A percentile compares a stretch with the other conserved stretches of the same genome.
Conservation (phyloP, 192 early-diverging fungal species). For the Endogone sp. region DNA sequence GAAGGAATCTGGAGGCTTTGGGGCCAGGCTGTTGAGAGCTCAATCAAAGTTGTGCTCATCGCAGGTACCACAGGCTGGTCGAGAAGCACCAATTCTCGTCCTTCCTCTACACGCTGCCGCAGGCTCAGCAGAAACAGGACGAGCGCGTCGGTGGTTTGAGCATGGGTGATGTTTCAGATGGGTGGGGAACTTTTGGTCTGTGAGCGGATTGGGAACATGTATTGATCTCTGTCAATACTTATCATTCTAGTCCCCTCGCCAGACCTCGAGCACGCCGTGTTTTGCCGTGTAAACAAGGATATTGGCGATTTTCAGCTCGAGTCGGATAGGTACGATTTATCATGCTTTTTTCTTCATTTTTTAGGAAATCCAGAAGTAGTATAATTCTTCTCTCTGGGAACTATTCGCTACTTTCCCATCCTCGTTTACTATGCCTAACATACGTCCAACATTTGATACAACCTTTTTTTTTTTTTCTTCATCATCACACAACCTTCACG, state of each 20-base stretch:
- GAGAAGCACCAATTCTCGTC: conserved; percentile 42
- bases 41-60: neutral
- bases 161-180: conserved; percentile 28
- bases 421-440: too few relatives aligned
- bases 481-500: too few relatives aligned
- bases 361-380: too few relatives aligned
- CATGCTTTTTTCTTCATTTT: too few relatives aligned
- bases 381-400: too few relatives aligned
- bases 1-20: neutral
- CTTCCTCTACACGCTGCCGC: conserved; percentile 43
- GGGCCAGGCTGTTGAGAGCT: conserved; percentile 3
- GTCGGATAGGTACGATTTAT: too few relatives aligned
- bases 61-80: conserved; percentile 49
- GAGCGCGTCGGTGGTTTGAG: conserved; percentile 27
- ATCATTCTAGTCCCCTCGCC: conserved; percentile 42
- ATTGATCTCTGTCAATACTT: neutral
- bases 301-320: conserved; percentile 50
- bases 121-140: conserved; percentile 45
- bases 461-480: too few relatives aligned
- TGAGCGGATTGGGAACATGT: neutral
- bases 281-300: conserved; percentile 45
- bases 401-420: too few relatives aligned
- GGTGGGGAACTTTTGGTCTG: conserved; percentile 16
- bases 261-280: conserved; percentile 56
- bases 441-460: too few relatives aligned